These are phyloP conservation scores for Colletotrichum theobromicola DNA, from an alignment of 2,329 filamentous ascomycete species.

Conservation along the genomic window DNA sequence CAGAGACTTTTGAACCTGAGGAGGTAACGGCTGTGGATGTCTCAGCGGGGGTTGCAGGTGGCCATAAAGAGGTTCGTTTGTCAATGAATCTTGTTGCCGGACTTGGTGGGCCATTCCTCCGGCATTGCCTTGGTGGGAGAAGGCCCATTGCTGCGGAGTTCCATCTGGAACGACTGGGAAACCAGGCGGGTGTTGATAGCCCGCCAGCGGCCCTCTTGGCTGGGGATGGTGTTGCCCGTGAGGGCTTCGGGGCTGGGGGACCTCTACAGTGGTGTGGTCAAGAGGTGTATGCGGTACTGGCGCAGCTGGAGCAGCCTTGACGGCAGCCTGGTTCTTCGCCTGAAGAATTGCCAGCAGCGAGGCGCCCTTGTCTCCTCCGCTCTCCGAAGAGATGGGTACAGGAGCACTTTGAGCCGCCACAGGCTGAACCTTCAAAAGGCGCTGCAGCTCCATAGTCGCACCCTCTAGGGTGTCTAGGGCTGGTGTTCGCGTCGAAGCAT, in stretches of 20 bases:
- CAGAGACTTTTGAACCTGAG: slow-evolving; percentile 52
- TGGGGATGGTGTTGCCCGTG: slow-evolving; percentile 50
- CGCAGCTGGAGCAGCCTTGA: slow-evolving; percentile 21
- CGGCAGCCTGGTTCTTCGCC: slow-evolving; percentile 27
- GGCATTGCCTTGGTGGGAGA: background rate
- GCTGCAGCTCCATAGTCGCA: slow-evolving; percentile 57
- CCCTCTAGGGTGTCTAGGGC: slow-evolving; percentile 53
- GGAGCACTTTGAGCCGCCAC: slow-evolving; percentile 55
- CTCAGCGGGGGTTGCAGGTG: slow-evolving; percentile 22
- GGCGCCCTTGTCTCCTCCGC: slow-evolving; percentile 50
- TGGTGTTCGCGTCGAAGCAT: slow-evolving; percentile 35
- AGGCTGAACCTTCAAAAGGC: slow-evolving; percentile 61
- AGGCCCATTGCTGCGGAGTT: slow-evolving; percentile 13
- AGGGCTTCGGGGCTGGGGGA: slow-evolving; percentile 60
- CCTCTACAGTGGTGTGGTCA: slow-evolving; percentile 56
- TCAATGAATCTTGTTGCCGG: background rate
- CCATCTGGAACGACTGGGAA: slow-evolving; percentile 28
- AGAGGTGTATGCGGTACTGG: slow-evolving; percentile 55
- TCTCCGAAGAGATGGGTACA: slow-evolving; percentile 26
- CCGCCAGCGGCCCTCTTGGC: slow-evolving; percentile 4
- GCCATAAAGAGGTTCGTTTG: background rate
- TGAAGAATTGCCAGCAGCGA: slow-evolving; percentile 61
- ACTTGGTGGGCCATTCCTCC: background rate
- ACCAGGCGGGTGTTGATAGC: slow-evolving; percentile 33
- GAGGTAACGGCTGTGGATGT: slow-evolving; percentile 58